A percentile compares a stretch with the other conserved stretches of the same genome.
Evolutionary conservation across 2,329 filamentous ascomycete species (phyloP).

Genomic region (Geosmithia putterillii): DNA sequence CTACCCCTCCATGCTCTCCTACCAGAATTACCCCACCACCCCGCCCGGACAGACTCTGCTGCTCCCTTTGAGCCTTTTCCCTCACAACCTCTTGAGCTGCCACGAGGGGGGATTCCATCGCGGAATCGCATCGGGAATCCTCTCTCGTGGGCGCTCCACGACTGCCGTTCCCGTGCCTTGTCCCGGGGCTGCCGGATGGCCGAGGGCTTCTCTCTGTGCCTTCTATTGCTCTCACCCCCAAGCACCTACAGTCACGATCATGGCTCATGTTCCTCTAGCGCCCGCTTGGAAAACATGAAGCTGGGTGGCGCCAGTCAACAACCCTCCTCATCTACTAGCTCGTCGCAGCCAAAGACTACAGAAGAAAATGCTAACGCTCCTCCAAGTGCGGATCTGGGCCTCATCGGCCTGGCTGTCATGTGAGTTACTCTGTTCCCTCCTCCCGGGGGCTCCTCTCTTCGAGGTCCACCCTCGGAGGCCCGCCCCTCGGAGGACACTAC

Average conservation of each 20-base stretch:
- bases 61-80: conserved; percentile 5
- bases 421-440: conserved; percentile 29
- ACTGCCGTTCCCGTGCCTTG: too few relatives aligned
- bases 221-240: conserved; percentile 2
- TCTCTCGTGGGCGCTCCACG: too few relatives aligned
- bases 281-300: conserved; percentile 63
- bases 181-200: too few relatives aligned
- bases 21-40: conserved; percentile 24
- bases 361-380: conserved; percentile 42
- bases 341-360: conserved; percentile 11
- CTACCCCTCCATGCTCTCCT: conserved; percentile 11
- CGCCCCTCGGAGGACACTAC: background rate
- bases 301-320: conserved; percentile 46
- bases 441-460: too few relatives aligned
- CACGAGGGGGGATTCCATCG: too few relatives aligned
- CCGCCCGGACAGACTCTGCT: conserved; percentile 15
- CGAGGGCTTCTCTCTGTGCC: too few relatives aligned
- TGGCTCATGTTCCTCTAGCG: conserved; percentile 39
- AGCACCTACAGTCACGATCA: conserved; percentile 16
- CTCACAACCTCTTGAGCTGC: too few relatives aligned
- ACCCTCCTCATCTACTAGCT: conserved; percentile 17
- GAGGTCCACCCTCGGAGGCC: too few relatives aligned
- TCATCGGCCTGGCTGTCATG: conserved; percentile 90
- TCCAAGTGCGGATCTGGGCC: conserved; percentile 74
- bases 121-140: too few relatives aligned